These are phyloP conservation scores for Prototheca wickerhamii DNA, from an alignment of 163 green algal species.

Conservation along the genomic window DNA sequence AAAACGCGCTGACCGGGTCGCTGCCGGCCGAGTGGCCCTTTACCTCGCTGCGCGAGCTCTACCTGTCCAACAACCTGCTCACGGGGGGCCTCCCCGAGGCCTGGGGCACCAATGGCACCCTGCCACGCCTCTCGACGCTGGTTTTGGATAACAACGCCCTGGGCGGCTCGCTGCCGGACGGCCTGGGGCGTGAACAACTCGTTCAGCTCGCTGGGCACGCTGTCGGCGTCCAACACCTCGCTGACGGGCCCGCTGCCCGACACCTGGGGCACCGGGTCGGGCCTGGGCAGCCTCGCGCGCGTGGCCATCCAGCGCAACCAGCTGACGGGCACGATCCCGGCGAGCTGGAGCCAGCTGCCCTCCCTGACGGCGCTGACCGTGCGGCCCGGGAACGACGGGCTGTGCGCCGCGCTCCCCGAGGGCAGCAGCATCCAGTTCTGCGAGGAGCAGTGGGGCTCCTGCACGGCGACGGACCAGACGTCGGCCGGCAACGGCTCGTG, in stretches of 20 bases:
- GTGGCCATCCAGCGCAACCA: slow-evolving; percentile 12
- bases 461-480: too few species aligned
- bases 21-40: slow-evolving; percentile 6
- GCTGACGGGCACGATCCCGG: slow-evolving; percentile 9
- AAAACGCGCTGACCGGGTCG: background rate
- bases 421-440: background rate
- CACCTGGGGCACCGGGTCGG: background rate
- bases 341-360: background rate
- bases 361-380: slow-evolving; percentile 4
- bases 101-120: slow-evolving; percentile 8
- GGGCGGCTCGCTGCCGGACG: slow-evolving; percentile 12
- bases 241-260: slow-evolving; percentile 9
- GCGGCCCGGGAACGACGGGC: slow-evolving; percentile 11
- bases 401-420: slow-evolving; percentile 7
- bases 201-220: slow-evolving; percentile 4
- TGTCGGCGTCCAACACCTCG: slow-evolving; percentile 2
- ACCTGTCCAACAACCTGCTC: background rate
- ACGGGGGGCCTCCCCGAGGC: background rate
- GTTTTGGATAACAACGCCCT: slow-evolving; percentile 15
- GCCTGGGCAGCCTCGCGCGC: background rate
- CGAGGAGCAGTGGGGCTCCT: background rate
- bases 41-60: background rate
- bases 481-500: too few species aligned
- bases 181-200: slow-evolving; percentile 5
- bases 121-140: slow-evolving; percentile 14